Base-by-base conservation (phyloP, 179 eudicot species). In the Spinacia oleracea region DNA sequence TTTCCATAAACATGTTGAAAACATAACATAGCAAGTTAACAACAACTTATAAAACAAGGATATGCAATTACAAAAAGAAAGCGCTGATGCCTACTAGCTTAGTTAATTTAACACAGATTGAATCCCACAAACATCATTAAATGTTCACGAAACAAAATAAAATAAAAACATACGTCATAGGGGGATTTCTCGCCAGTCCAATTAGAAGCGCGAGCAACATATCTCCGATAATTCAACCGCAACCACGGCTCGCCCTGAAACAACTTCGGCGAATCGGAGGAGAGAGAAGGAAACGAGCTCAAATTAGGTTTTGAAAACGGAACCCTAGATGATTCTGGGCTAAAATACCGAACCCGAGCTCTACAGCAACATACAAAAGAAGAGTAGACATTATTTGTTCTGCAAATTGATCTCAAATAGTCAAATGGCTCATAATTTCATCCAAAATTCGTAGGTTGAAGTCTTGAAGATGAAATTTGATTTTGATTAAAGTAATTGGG, bases 161-260 rank as follows among this genome's bases (percentile, higher is more conserved):
- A 0, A 15, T 9, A 45, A 31, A 50, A 21, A 35, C 82, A 64
- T 85, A 94, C 86, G 64, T 92, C 92, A 58, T 94, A 94, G 6
- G 98, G 98, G 67, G 98, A 93, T 73, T 81, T 92, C 40, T 87
- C 84, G 25, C 85, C 91, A 11, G 89, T 81, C 98, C 98, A 94
- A 71, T 86, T 89, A 10, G 96, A 86, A 73, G 90, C 93, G 46
- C 83, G 79, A 60, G 88, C 87, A 35, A 87, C 81, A 76, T 84
- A 90, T 59, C 89, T 87, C 85, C 96, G 81, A 50, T 89, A 88
- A 51, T 69, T 87, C 75, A 83, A 72, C 15, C 87, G 80, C 71
- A 58, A 40, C 86, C 87, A 84, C 11, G 82, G 78, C 63, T 48
- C 74, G 6, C 58, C 29, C 65, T 73, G 64, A 11, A 77, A 16